Evolutionary conservation across 768 basidiomycete species (phyloP), one percentile per base, ranked within the genome.

Genomic region (Tephrocybe sp.): DNA sequence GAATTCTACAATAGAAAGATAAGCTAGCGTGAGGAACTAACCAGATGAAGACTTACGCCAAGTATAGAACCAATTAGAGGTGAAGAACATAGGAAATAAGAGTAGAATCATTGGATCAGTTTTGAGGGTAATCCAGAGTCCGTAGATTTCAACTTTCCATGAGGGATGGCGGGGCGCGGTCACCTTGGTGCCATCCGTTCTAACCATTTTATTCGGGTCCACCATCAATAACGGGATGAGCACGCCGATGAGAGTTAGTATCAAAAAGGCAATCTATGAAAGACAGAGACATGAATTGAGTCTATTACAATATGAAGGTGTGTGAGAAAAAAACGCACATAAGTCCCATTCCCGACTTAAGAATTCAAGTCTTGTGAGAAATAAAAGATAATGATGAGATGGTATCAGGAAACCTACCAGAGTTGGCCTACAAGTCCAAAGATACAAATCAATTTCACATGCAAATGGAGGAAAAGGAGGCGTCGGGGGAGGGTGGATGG

Each of bases 11-110:
- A 28, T 24, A 32, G 16, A 11, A 24, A 22, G 47, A 12, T 46
- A 46, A 28, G n/a, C 24, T 30, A 22, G 38, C 3, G 7, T 8
- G 8, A 18, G 54, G 49, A 11, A 36, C 36, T 28, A 44, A 38
- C 24, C 48, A 18, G 26, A 34, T 27, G 15, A 36, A 2, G n/a
- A 64, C 84, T 61, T 52, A 88, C 87, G 88, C 87, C 87, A 91
- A 2, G 89, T 85, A 61, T 90, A 90, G 69, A 90, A 90, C 79
- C 86, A 91, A 64, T 91, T 91, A 34, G 84, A 86, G 7, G 86
- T 81, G 47, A 90, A 81, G 67, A 92, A 91, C 84, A 92, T 87
- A 11, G 90, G 91, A 72, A 92, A 88, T 16, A 92, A 76, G 4
- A 89, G 69, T 13, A 91, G 52, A 57, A 93, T 81, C 68, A 76